Percentiles rank a stretch among this genome's conserved stretches.
These are phyloP conservation scores for Paecilomyces sp. DNA, from an alignment of 2,329 filamentous ascomycete species.

Conservation along the genomic window DNA sequence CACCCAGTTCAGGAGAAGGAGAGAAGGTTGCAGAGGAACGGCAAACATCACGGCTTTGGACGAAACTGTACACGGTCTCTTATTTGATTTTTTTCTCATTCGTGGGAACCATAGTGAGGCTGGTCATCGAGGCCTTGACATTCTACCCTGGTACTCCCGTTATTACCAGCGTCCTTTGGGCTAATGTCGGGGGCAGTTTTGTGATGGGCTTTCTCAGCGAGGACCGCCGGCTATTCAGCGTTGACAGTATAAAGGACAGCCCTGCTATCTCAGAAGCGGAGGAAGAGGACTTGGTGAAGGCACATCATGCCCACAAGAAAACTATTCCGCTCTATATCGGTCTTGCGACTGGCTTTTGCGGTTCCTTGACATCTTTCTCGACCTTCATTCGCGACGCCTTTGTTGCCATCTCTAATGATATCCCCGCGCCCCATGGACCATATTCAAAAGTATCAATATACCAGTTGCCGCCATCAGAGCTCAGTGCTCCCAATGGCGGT, in stretches of 20 bases:
- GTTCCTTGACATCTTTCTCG: constrained; percentile 81
- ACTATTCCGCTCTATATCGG: constrained; percentile 77
- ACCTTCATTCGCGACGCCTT: constrained; percentile 74
- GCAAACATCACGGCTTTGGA: not conserved
- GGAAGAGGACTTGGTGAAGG: constrained; percentile 40
- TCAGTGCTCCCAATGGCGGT: constrained; percentile 54
- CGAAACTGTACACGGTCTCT: constrained; percentile 56
- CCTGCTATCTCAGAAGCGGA: constrained; percentile 18
- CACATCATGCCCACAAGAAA: constrained; percentile 60
- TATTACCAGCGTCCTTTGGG: constrained; percentile 67
- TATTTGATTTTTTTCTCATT: constrained; percentile 77
- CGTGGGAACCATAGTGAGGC: constrained; percentile 67
- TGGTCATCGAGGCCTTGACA: constrained; percentile 70
- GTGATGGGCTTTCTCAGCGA: constrained; percentile 76
- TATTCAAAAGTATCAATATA: constrained; percentile 28
- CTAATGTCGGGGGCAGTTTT: constrained; percentile 71
- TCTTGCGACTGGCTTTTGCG: constrained; percentile 77
- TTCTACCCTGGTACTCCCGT: constrained; percentile 70
- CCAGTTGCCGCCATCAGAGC: constrained; percentile 21
- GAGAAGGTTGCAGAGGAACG: not conserved
- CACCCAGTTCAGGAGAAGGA: not conserved
- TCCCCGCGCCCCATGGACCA: constrained; percentile 45
- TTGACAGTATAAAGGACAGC: constrained; percentile 41
- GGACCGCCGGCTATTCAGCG: constrained; percentile 63
- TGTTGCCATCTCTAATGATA: constrained; percentile 64